Evolutionary conservation across 1,284 basidiomycete species (phyloP).

Genomic region (Pseudozyma sp.): DNA sequence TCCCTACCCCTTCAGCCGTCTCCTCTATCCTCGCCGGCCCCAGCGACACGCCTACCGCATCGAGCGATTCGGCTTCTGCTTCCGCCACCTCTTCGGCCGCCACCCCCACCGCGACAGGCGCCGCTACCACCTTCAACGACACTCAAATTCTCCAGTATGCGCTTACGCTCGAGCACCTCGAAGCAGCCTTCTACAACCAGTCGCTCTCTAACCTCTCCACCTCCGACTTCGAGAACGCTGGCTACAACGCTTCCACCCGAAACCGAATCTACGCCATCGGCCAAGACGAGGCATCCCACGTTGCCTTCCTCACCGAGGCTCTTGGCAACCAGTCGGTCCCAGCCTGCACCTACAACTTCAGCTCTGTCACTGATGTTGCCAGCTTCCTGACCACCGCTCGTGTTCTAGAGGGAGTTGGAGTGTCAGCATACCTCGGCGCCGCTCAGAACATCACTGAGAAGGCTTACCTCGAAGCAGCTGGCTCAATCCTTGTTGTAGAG

Average conservation of each 20-base stretch:
- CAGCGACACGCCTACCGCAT: neutral
- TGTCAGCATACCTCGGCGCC: constrained; percentile 37
- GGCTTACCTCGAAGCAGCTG: constrained; percentile 49
- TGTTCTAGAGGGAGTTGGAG: constrained; percentile 53
- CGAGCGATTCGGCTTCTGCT: neutral
- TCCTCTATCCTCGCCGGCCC: neutral
- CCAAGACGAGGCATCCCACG: constrained; percentile 42
- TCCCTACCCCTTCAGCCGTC: constrained; percentile 12
- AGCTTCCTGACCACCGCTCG: constrained; percentile 54
- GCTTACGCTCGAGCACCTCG: constrained; percentile 61
- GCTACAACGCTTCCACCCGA: constrained; percentile 44
- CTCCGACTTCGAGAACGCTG: constrained; percentile 34
- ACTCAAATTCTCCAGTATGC: constrained; percentile 57
- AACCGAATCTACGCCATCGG: constrained; percentile 55
- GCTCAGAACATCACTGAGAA: constrained; percentile 47
- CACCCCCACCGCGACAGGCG: constrained; percentile 1
- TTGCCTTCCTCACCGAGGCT: constrained; percentile 29
- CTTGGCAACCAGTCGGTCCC: constrained; percentile 38
- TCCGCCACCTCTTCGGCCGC: neutral
- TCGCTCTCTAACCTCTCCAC: constrained; percentile 38
- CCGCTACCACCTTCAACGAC: constrained; percentile 35
- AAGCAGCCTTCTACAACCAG: constrained; percentile 55
- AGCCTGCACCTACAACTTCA: constrained; percentile 50
- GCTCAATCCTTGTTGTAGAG: constrained; percentile 70
- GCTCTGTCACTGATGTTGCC: constrained; percentile 30